phyloP scores from a whole-genome alignment of 257 asterid species.

The Jaltomata sinuosa region DNA sequence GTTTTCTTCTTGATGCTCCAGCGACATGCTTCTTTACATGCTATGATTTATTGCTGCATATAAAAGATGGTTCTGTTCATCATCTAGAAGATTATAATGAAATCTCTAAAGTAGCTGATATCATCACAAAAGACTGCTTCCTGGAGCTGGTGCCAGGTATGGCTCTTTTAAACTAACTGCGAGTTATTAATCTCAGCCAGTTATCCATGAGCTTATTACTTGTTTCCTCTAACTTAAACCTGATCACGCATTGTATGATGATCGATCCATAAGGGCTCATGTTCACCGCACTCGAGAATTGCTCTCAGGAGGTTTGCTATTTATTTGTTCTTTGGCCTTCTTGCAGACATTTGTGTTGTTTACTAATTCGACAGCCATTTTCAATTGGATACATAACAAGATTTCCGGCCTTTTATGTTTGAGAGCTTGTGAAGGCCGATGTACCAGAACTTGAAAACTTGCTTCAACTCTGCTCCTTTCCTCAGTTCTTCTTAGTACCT shows the following conservation, averaged over 20 bases:
- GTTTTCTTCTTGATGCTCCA: conserved; percentile 86
- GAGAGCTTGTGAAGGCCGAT: conserved; percentile 63
- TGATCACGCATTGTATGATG: conserved; percentile 74
- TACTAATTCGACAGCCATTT: neutral
- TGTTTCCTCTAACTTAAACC: conserved; percentile 8
- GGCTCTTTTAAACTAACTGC: neutral
- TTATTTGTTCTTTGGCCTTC: neutral
- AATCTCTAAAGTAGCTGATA: conserved; percentile 86
- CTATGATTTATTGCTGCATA: conserved; percentile 70
- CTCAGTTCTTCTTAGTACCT: too few relatives aligned
- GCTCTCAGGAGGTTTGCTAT: conserved; percentile 62
- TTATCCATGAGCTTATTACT: neutral
- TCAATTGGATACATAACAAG: neutral
- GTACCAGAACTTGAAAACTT: conserved; percentile 68
- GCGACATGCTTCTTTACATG: conserved; percentile 87
- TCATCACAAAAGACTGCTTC: conserved; percentile 62
- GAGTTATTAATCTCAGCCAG: neutral
- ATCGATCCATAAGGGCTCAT: conserved; percentile 85
- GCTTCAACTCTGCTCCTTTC: too few relatives aligned
- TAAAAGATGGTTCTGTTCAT: conserved; percentile 64
- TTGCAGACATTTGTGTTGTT: neutral
- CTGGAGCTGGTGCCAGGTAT: conserved; percentile 91
- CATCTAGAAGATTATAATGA: conserved; percentile 87
- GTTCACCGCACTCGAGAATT: conserved; percentile 75
- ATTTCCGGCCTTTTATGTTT: conserved; percentile 13